Percentiles rank a stretch among this genome's conserved stretches.
Conservation (phyloP, 78 protist genomes). For the Pigoraptor vietnamica region DNA sequence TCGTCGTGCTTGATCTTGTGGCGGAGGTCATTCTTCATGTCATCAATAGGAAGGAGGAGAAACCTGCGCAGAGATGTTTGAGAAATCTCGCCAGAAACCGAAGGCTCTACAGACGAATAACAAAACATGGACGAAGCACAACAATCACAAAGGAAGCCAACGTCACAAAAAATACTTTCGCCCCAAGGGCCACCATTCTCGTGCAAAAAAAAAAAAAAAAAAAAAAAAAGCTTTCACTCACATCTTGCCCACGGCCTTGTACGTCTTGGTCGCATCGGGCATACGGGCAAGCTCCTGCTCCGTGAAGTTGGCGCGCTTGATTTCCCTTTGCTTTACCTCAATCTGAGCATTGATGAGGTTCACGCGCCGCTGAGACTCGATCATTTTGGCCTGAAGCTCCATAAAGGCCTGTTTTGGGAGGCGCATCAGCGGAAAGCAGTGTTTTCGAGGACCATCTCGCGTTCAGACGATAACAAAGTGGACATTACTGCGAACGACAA, state of each 20-base stretch:
- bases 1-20: not conserved
- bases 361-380: not conserved
- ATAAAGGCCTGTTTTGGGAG: not conserved
- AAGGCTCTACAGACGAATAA: too few relatives aligned
- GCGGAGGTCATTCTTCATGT: not conserved
- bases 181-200: too few relatives aligned
- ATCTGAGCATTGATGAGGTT: not conserved
- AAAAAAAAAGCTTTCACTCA: too few relatives aligned
- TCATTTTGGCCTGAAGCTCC: not conserved
- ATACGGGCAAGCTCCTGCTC: not conserved
- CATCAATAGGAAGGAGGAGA: not conserved
- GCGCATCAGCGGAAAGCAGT: not conserved
- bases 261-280: not conserved
- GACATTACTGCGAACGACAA: too few relatives aligned
- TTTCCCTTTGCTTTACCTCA: not conserved
- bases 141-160: not conserved
- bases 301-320: not conserved
- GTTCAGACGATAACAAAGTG: too few relatives aligned
- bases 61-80: too few relatives aligned
- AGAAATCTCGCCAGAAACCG: too few relatives aligned
- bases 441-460: not conserved
- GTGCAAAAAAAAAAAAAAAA: too few relatives aligned
- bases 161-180: not conserved
- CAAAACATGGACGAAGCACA: not conserved
- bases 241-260: not conserved